Base-by-base conservation (phyloP, 2,329 filamentous ascomycete genomes). In the Gyromitra esculenta region DNA sequence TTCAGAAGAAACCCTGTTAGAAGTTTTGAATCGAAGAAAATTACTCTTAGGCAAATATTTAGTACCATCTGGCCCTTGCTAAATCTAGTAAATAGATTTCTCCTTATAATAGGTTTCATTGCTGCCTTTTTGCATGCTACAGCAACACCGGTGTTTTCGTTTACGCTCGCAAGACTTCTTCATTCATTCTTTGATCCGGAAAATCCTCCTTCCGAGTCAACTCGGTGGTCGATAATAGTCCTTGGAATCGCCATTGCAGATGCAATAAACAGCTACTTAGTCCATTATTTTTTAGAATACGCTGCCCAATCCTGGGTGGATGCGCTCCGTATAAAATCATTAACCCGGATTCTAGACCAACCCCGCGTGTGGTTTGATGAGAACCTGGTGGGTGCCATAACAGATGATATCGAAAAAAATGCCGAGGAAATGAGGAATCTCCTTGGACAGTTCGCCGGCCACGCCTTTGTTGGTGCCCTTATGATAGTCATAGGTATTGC, bases 371-470 rank as follows among this genome's bases (percentile, higher is more conserved):
- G 94, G 91, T 97, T 97, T 80, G 90, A 93, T 78, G 85, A 86
- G 43, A 92, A 96, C 82, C 88, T 87, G 0, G 85, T 91, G 0
- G 85, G 86, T 0, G 86, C 87, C 1, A 86, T 98, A 54, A 89
- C 87, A 0, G 90, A 92, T 76, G 91, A 88, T 57, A 87, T 98
- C 0, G 93, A 97, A 81, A 88, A 91, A 15, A 92, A 93, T 80
- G 92, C 91, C 0, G 94, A 98, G 82, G 93, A 97, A 82, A 94
- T 96, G 88, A 88, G 92, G 7, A 94, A 92, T 80, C 85, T 98
- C 0, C 86, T 97, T 0, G 91, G 92, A 1, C 88, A 91, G 0
- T 97, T 97, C 81, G 86, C 91, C 0, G 91, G 91, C 0, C 89
- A 91, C 68, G 83, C 91, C 0, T 86, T 94, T 13, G 88, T 91